Evolutionary conservation across 2,329 filamentous ascomycete genomes (phyloP).

Genomic region (Stagonosporopsis tanaceti): DNA sequence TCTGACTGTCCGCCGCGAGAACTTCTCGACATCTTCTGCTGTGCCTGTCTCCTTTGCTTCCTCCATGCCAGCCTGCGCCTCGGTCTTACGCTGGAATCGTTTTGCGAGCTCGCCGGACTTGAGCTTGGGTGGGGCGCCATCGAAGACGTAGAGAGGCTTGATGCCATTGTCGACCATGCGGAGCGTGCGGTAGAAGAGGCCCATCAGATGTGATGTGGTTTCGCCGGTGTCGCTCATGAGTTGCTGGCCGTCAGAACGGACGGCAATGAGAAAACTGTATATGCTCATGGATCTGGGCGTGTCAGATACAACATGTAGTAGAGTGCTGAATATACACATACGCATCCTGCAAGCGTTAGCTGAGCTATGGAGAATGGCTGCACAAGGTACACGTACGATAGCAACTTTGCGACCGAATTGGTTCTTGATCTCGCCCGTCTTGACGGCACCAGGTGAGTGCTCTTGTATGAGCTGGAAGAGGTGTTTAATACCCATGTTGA

Average conservation of each 20-base stretch:
- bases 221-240: conserved; percentile 94
- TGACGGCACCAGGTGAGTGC: conserved; percentile 93
- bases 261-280: conserved; percentile 97
- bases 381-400: conserved; percentile 69
- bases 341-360: conserved; percentile 55
- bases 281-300: conserved; percentile 87
- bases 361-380: not conserved
- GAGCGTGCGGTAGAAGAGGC: conserved; percentile 98
- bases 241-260: conserved; percentile 95
- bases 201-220: conserved; percentile 98
- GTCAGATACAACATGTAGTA: conserved; percentile 19
- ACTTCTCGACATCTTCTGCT: conserved; percentile 97
- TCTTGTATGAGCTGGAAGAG: conserved; percentile 66
- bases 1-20: conserved; percentile 88
- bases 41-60: conserved; percentile 98
- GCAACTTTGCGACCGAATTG: conserved; percentile 98
- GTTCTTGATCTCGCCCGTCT: conserved; percentile 97
- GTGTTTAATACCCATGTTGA: conserved; percentile 52
- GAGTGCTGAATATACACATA: conserved; percentile 34
- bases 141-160: conserved; percentile 97
- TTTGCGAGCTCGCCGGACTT: conserved; percentile 97
- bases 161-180: conserved; percentile 99
- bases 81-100: conserved; percentile 92
- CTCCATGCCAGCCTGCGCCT: conserved; percentile 87
- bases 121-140: conserved; percentile 94